Base-by-base conservation (phyloP, 495 filamentous ascomycete species). In the Geopyxis carbonaria region DNA sequence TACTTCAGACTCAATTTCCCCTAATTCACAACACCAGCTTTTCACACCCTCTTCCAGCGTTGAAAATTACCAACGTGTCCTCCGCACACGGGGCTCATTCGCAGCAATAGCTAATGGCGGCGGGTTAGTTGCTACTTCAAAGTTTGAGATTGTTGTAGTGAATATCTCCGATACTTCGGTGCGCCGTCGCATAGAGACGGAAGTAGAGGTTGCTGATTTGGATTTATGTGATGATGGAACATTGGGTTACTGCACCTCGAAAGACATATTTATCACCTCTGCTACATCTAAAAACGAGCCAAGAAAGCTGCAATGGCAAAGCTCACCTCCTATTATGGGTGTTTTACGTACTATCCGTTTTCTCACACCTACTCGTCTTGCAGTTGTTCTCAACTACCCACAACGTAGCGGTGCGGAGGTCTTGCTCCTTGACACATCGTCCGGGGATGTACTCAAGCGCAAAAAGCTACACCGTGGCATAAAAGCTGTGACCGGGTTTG, bases 111-210 rank as follows among this genome's bases (percentile, higher is more conserved):
- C 20, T 42, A 64, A 20, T 51, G 56, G 31, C 46, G 38, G 44
- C 23, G 50, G 50, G 60, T 65, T 55, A 14, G 53, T 41, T 8
- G 47, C 49, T 15, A 42, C 30, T 25, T 27, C 19, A 21, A 67
- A 64, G 50, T 51, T 45, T 9, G 78, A 97, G 59, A 73, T 97
- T 44, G 76, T 83, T 24, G 57, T 93, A 38, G 85, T 93, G 58
- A 64, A 72, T 56, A 70, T 72, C n/a, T 71, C 69, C 24, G 57
- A 67, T 22, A 63, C 70, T n/a, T 74, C 76, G 53, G 58, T 77
- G 10, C 68, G 76, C 48, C 72, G 73, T 8, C 69, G 73, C 31
- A 69, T 93, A 31, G 63, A 71, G n/a, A 63, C 77, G 23, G 59
- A 62, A 22, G 64, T 75, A 48, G 84, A 94, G 61, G 80, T 76